Evolutionary conservation across 2,329 filamentous ascomycete genomes (phyloP).

Genomic region (Aureobasidium sp.): DNA sequence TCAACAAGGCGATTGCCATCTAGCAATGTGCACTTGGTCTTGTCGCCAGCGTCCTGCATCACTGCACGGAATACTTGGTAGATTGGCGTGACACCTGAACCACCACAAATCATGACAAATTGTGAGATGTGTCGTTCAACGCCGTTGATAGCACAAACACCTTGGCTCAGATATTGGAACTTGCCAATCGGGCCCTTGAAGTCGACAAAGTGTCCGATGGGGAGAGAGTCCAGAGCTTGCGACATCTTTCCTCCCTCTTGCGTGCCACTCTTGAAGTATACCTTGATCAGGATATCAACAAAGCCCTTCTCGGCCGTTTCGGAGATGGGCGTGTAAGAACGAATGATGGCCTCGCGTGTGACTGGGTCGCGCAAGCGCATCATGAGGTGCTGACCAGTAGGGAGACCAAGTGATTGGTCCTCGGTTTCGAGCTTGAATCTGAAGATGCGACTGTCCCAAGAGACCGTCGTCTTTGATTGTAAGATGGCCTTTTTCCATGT

Average conservation of each 20-base stretch:
- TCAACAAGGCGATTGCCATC: conserved; percentile 70
- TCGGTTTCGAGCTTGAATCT: conserved; percentile 69
- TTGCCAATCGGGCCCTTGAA: conserved; percentile 86
- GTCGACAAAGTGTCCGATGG: conserved; percentile 66
- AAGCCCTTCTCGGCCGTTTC: conserved; percentile 53
- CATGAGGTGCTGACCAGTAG: conserved; percentile 81
- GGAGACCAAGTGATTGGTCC: conserved; percentile 65
- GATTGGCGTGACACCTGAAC: conserved; percentile 88
- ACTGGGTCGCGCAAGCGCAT: conserved; percentile 69
- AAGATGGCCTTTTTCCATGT: conserved; percentile 69
- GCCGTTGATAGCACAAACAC: conserved; percentile 55
- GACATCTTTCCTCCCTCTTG: conserved; percentile 72
- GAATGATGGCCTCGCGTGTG: conserved; percentile 66
- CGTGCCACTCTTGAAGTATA: conserved; percentile 60
- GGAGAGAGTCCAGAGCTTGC: conserved; percentile 64
- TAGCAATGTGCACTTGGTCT: conserved; percentile 64
- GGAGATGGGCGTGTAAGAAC: conserved; percentile 81
- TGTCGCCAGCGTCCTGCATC: conserved; percentile 56
- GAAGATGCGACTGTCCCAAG: conserved; percentile 74
- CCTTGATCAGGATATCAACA: conserved; percentile 72
- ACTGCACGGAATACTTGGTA: conserved; percentile 75
- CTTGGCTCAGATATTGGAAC: conserved; percentile 69
- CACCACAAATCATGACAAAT: conserved; percentile 82
- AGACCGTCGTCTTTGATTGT: conserved; percentile 60
- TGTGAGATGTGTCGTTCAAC: conserved; percentile 51